phyloP scores from a whole-genome alignment of 768 basidiomycete species.

The Suillus bovinus region DNA sequence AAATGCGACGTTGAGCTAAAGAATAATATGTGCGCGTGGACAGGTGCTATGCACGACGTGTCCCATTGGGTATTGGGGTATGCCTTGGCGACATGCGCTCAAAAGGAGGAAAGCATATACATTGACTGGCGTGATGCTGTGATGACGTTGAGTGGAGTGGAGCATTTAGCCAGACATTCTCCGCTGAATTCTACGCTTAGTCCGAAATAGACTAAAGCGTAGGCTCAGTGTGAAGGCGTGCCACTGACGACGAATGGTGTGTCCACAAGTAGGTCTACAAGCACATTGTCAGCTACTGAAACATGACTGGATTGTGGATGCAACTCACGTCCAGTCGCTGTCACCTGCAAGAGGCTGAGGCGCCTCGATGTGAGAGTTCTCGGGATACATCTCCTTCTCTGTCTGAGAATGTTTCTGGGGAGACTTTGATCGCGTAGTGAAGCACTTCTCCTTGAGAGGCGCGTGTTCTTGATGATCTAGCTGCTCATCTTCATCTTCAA shows the following conservation, averaged over 20 bases:
- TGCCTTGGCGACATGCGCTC: conserved; percentile 25
- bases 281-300: conserved; percentile 3
- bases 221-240: conserved; percentile 56
- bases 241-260: conserved; percentile 58
- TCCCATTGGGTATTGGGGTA: conserved; percentile 19
- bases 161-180: conserved; percentile 26
- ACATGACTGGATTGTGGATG: background rate
- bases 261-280: conserved; percentile 55
- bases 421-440: conserved; percentile 20
- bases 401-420: conserved; percentile 19
- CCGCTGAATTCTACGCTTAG: conserved; percentile 38
- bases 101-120: conserved; percentile 26
- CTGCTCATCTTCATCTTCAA: conserved; percentile 25
- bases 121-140: conserved; percentile 18
- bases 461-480: conserved; percentile 17
- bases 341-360: conserved; percentile 20
- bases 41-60: conserved; percentile 18
- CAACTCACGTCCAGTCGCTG: conserved; percentile 35
- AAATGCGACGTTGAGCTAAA: conserved; percentile 13
- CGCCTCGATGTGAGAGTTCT: background rate
- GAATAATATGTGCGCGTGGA: conserved; percentile 7
- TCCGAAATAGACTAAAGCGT: conserved; percentile 59
- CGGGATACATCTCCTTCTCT: conserved; percentile 19
- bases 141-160: conserved; percentile 10
- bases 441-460: conserved; percentile 30